These are phyloP conservation scores for Dendrothele bispora DNA, from an alignment of 768 basidiomycete species.

Conservation along the genomic window DNA sequence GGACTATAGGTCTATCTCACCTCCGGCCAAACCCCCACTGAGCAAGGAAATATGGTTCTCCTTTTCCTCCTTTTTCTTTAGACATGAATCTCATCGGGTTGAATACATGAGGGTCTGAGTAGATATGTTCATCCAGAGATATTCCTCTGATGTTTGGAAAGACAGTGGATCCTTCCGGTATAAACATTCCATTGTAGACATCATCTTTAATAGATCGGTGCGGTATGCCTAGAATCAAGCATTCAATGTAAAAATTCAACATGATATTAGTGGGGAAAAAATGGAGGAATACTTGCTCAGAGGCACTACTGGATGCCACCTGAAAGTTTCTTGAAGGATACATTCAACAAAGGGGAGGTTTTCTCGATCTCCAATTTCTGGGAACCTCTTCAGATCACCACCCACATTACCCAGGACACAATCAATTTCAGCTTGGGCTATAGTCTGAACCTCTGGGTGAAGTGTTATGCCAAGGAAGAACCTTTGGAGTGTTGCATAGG, in stretches of 20 bases:
- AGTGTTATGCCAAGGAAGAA: slow-evolving; percentile 26
- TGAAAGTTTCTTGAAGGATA: no score
- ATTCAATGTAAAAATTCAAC: neutral
- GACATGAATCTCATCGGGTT: slow-evolving; percentile 28
- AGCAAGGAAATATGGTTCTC: neutral
- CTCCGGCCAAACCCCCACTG: neutral
- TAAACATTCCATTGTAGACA: slow-evolving; percentile 9
- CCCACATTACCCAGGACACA: slow-evolving; percentile 15
- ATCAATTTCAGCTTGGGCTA: slow-evolving; percentile 26
- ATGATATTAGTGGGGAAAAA: neutral
- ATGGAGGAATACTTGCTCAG: neutral
- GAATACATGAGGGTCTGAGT: slow-evolving; percentile 23
- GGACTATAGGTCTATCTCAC: no score
- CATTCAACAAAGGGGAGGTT: neutral
- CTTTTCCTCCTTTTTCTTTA: neutral
- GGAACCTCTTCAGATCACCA: neutral
- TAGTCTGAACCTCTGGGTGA: slow-evolving; percentile 20
- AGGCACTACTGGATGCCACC: no score
- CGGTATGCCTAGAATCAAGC: slow-evolving; percentile 1
- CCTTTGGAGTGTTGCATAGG: neutral
- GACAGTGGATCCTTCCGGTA: slow-evolving; percentile 15
- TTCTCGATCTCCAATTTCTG: neutral
- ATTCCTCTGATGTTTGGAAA: slow-evolving; percentile 19
- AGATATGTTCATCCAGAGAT: slow-evolving; percentile 23
- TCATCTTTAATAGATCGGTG: slow-evolving; percentile 12